Evolutionary conservation across 1,139 yeast species (phyloP).

Genomic region (Hanseniaspora uvarum): DNA sequence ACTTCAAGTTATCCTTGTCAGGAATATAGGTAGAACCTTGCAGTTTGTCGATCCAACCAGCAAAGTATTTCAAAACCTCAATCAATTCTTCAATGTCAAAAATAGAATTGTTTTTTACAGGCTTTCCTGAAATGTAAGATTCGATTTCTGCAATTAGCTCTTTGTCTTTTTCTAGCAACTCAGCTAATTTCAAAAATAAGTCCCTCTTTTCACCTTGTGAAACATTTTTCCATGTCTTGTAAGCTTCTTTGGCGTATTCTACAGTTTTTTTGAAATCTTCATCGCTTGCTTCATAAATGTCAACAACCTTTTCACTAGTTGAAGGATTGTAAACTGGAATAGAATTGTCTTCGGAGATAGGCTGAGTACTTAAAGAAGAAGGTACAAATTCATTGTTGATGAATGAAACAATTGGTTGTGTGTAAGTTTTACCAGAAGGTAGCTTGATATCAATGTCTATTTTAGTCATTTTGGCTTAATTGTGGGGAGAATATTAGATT

Average conservation of each 20-base stretch:
- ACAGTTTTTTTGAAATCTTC: conserved; percentile 70
- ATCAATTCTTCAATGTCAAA: conserved; percentile 52
- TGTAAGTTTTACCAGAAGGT: conserved; percentile 46
- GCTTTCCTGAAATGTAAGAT: conserved; percentile 55
- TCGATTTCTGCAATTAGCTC: conserved; percentile 46
- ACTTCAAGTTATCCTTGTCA: conserved; percentile 50
- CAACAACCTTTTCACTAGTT: conserved; percentile 56
- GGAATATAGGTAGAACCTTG: conserved; percentile 62
- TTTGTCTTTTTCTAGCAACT: conserved; percentile 39
- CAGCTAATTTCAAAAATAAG: conserved; percentile 42
- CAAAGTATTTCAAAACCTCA: conserved; percentile 54
- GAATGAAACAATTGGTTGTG: conserved; percentile 55
- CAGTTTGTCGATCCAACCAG: conserved; percentile 79
- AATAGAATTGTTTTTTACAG: conserved; percentile 40
- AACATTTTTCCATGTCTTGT: conserved; percentile 42
- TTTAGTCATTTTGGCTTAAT: not conserved
- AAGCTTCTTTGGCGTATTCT: conserved; percentile 56
- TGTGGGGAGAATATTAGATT: not conserved
- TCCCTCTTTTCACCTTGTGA: conserved; percentile 40
- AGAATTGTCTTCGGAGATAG: conserved; percentile 29
- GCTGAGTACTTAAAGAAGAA: conserved; percentile 34
- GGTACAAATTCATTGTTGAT: conserved; percentile 48
- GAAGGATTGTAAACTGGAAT: conserved; percentile 50
- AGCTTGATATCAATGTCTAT: conserved; percentile 35
- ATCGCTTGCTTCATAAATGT: conserved; percentile 56